These are phyloP conservation scores for Cystobasidium tubakii DNA, from an alignment of 768 basidiomycete genomes.

Conservation along the genomic window DNA sequence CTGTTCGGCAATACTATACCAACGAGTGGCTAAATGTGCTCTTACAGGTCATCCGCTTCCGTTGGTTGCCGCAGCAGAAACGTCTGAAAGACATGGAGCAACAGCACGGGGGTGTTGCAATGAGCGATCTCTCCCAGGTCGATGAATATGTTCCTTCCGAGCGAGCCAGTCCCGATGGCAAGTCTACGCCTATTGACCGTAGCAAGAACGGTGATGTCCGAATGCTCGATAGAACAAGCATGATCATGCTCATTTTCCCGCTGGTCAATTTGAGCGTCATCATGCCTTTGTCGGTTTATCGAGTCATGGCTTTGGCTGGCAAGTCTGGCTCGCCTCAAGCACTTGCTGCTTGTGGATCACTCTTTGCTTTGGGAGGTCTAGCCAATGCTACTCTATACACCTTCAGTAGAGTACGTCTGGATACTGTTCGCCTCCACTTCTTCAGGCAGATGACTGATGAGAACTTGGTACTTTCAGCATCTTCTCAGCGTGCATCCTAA, in stretches of 20 bases:
- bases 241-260: slow-evolving; percentile 34
- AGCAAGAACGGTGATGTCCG: background rate
- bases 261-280: slow-evolving; percentile 26
- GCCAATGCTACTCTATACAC: slow-evolving; percentile 27
- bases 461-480: background rate
- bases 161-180: background rate
- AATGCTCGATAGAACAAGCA: slow-evolving; percentile 20
- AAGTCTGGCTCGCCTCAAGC: slow-evolving; percentile 9
- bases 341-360: slow-evolving; percentile 25
- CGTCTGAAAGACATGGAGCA: background rate
- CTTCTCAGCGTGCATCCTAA: background rate
- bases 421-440: background rate
- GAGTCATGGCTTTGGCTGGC: slow-evolving; percentile 25
- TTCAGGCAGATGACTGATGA: background rate
- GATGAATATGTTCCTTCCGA: background rate
- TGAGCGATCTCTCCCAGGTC: background rate
- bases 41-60: slow-evolving; percentile 10
- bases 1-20: no score
- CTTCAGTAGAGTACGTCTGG: slow-evolving; percentile 11
- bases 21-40: background rate
- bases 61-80: background rate
- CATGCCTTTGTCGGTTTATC: slow-evolving; percentile 36
- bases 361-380: slow-evolving; percentile 31
- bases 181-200: background rate
- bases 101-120: background rate